These are phyloP conservation scores for Tagetes patula DNA, from an alignment of 129 eudicot genomes.

Conservation along the genomic window DNA sequence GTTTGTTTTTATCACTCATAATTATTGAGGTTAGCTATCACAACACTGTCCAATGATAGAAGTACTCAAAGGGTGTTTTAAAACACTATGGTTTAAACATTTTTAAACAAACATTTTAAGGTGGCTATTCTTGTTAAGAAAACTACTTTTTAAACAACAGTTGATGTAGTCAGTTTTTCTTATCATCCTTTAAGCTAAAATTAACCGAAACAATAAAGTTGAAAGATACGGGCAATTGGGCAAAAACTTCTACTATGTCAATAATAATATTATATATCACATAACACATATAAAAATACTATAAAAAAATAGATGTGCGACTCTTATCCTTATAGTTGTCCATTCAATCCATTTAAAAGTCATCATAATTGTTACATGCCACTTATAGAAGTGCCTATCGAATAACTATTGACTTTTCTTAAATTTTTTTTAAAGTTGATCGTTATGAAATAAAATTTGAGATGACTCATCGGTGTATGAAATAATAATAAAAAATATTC, in stretches of 20 bases:
- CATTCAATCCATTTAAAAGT: constrained; percentile 36
- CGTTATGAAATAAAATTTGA: not conserved
- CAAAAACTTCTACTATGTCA: not conserved
- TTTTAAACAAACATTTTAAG: too few species aligned
- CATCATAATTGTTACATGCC: constrained; percentile 23
- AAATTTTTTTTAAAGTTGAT: constrained; percentile 17
- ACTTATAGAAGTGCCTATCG: constrained; percentile 21
- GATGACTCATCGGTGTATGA: constrained; percentile 13
- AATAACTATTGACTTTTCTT: constrained; percentile 28
- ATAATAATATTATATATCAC: too few species aligned
- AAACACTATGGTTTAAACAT: too few species aligned
- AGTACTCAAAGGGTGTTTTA: too few species aligned
- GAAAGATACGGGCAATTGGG: not conserved
- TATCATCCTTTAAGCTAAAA: too few species aligned
- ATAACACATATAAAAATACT: not conserved
- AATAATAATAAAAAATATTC: not conserved
- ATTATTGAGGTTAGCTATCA: too few species aligned
- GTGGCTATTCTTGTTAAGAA: too few species aligned
- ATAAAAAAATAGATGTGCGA: constrained; percentile 5
- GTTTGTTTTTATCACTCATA: too few species aligned
- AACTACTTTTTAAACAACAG: too few species aligned
- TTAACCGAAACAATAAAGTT: not conserved
- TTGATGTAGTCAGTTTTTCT: too few species aligned
- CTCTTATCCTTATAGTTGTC: constrained; percentile 24
- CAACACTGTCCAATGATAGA: too few species aligned